phyloP scores from a whole-genome alignment of 768 basidiomycete species.

The Lyophyllum semitale region DNA sequence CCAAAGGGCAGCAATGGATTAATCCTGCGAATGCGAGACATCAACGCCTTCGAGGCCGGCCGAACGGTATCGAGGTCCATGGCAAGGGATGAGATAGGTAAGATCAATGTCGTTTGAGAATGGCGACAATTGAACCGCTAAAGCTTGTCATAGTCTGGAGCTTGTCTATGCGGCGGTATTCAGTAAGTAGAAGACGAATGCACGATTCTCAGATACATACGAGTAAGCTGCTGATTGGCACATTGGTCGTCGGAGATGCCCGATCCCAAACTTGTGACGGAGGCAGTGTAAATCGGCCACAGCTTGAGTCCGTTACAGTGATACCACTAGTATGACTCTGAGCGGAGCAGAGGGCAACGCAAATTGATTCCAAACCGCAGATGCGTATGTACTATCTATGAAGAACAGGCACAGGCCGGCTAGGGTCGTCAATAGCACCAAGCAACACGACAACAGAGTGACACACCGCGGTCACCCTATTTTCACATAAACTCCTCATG shows the following conservation, averaged over 20 bases:
- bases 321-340: no score
- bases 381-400: no score
- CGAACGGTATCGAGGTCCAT: background rate
- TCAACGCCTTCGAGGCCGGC: conserved; percentile 6
- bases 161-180: background rate
- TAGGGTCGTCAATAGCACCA: background rate
- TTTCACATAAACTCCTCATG: conserved; percentile 2
- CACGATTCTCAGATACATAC: no score
- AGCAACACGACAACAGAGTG: conserved; percentile 1
- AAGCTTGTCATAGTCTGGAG: conserved; percentile 16
- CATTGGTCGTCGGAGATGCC: conserved; percentile 13
- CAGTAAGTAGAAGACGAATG: background rate
- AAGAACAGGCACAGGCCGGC: no score
- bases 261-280: conserved; percentile 1
- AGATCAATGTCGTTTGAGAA: background rate
- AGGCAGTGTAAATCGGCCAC: background rate
- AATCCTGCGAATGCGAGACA: background rate
- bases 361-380: no score
- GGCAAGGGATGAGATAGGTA: background rate
- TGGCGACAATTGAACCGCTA: background rate
- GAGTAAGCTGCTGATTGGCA: background rate
- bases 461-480: background rate
- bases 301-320: no score
- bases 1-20: conserved; percentile 6
- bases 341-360: no score